Base-by-base conservation (phyloP, 1,284 basidiomycete genomes). In the Cutaneotrichosporon cyanovorans region DNA sequence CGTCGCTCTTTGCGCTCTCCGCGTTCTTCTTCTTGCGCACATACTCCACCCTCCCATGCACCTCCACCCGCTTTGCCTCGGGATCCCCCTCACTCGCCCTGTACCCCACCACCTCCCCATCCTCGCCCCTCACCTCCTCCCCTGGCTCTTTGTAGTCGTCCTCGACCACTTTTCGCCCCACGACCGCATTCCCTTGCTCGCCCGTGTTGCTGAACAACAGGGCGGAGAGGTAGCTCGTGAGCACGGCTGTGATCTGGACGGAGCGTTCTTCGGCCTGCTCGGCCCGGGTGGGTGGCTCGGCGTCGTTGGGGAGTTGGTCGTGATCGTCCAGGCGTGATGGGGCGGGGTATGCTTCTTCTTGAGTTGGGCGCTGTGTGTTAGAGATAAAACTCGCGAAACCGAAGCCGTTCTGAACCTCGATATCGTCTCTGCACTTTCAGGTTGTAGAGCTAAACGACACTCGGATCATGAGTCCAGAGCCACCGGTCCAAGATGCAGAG, bases 241-340 rank as follows among this genome's bases (percentile, higher is more conserved):
- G 34, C 28, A 66, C 58, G 31, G 64, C 64, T 2, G 62, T 63
- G 33, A 70, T 71, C 50, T 74, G 72, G 56, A 70, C 73, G 4
- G 70, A 68, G 51, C 72, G 72, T 47, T 75, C 65, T 44, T 75
- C 73, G 20, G 69, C 62, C 49, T 74, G 72, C 47, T 74, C 73
- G 11, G 67, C 61, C 47, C 69, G 70, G 37, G 61, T 66, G 21
- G 69, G 55, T 48, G 72, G 70, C 12, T 28, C 23, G 37, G n/a
- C 22, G 7, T 20, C 21, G 37, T 15, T 8, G 37, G 9, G 12
- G 15, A 6, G 10, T 25, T 23, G 5, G 22, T 16, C 6, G 9
- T 10, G 9, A 39, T n/a, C 14, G 37, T 25, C 37, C 37, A 3
- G 23, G 23, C 37, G 22, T 39, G 15, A 9, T 15, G 21, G 22